Percentiles rank a stretch among this genome's conserved stretches.
phyloP scores from a whole-genome alignment of 805 yeast species.

The Metschnikowia santaceciliae region DNA sequence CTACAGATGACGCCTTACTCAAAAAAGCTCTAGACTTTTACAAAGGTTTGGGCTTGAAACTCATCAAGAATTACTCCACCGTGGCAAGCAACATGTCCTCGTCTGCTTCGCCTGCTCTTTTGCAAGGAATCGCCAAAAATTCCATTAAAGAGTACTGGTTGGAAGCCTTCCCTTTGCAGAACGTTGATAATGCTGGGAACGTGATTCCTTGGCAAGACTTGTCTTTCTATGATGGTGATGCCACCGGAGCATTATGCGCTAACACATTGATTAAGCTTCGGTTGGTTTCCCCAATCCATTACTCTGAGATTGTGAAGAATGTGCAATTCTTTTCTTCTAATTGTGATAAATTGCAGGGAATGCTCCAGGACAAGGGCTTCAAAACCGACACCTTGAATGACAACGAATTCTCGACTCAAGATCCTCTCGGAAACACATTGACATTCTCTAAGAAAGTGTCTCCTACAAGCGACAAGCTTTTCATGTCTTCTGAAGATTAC shows the following conservation, averaged over 20 bases:
- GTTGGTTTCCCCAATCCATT: constrained; percentile 19
- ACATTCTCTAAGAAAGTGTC: constrained; percentile 23
- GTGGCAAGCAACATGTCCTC: constrained; percentile 36
- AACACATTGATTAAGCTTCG: constrained; percentile 36
- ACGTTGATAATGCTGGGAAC: constrained; percentile 29
- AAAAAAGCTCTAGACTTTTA: constrained; percentile 53
- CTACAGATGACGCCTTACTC: constrained; percentile 46
- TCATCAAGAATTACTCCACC: constrained; percentile 58
- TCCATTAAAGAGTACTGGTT: constrained; percentile 71
- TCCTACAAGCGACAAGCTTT: constrained; percentile 20
- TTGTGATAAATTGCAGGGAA: constrained; percentile 19
- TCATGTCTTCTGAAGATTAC: constrained; percentile 25
- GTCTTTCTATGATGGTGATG: constrained; percentile 36
- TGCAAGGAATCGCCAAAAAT: constrained; percentile 58
- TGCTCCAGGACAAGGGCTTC: constrained; percentile 13
- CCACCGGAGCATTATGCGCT: constrained; percentile 23
- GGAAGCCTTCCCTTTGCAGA: constrained; percentile 57
- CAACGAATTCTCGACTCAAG: constrained; percentile 14
- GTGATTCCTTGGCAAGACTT: constrained; percentile 41
- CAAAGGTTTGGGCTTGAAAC: constrained; percentile 54
- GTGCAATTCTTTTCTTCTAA: constrained; percentile 32
- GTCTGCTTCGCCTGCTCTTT: constrained; percentile 15
- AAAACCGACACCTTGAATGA: constrained; percentile 9
- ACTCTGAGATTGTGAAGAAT: constrained; percentile 13
- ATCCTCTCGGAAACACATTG: constrained; percentile 36